A percentile compares a stretch with the other conserved stretches of the same genome.
These are phyloP conservation scores for Kodamaea jinghongensis DNA, from an alignment of 805 yeast genomes.

Conservation along the genomic window DNA sequence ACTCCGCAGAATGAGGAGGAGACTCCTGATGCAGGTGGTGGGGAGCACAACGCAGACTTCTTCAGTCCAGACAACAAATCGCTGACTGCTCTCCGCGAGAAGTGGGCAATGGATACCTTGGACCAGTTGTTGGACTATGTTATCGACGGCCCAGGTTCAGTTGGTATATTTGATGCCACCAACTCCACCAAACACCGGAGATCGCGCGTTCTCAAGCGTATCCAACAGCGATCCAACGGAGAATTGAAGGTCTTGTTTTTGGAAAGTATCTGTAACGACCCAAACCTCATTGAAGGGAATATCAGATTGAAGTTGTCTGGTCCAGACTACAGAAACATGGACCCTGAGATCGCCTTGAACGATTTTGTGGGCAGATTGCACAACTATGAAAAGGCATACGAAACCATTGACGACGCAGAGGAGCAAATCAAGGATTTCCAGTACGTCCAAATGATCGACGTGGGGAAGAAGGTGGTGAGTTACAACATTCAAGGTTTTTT, in stretches of 20 bases:
- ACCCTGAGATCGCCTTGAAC: slow-evolving; percentile 69
- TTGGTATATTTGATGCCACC: slow-evolving; percentile 88
- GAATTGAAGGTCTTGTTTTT: slow-evolving; percentile 76
- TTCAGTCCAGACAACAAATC: slow-evolving; percentile 76
- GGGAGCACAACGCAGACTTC: slow-evolving; percentile 72
- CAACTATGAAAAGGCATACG: slow-evolving; percentile 87
- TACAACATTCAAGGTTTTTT: slow-evolving; percentile 83
- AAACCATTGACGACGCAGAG: slow-evolving; percentile 81
- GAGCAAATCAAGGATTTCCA: slow-evolving; percentile 66
- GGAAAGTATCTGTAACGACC: slow-evolving; percentile 86
- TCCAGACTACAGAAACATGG: slow-evolving; percentile 88
- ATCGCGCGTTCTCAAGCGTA: slow-evolving; percentile 52
- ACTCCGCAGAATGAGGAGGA: slow-evolving; percentile 32
- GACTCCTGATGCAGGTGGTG: slow-evolving; percentile 19
- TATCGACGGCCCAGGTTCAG: slow-evolving; percentile 77
- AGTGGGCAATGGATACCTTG: slow-evolving; percentile 95
- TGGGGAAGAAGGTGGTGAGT: slow-evolving; percentile 90
- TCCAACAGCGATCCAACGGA: slow-evolving; percentile 54
- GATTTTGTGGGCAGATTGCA: slow-evolving; percentile 80
- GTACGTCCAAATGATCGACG: slow-evolving; percentile 93
- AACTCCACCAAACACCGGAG: slow-evolving; percentile 71
- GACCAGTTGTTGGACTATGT: slow-evolving; percentile 81
- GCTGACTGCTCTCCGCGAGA: slow-evolving; percentile 68
- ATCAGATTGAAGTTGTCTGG: slow-evolving; percentile 84
- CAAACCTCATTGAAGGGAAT: slow-evolving; percentile 74